Base-by-base conservation (phyloP, 495 filamentous ascomycete genomes). In the Lophiostoma macrostomum region DNA sequence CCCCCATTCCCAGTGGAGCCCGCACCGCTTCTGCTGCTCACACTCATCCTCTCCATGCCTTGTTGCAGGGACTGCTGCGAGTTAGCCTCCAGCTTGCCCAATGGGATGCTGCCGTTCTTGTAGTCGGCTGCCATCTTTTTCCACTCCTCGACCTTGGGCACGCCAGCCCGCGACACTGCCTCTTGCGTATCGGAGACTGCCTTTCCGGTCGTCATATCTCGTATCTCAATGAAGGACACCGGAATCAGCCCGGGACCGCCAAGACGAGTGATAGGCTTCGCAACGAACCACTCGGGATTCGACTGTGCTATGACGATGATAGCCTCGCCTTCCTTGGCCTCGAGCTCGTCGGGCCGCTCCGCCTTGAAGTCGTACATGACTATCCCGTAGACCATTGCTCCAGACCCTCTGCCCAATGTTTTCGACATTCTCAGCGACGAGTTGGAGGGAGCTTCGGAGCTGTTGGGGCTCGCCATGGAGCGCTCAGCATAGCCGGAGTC, bases 281-380 rank as follows among this genome's bases (percentile, higher is more conserved):
- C 94, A 61, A 98, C 93, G 64, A 96, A 98, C 93, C 93, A 98
- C 68, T 98, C 93, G 29, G 91, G 90, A 63, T 97, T 96, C n/a
- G 93, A 97, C 69, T 96, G 93, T 31, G 93, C 93, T 66, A 97
- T 97, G 23, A 97, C 90, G 50, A 98, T 96, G 64, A 98, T 96
- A 29, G 89, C 87, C 69, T 98, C 93, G 49, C 93, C 94, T 38
- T 85, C 82, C 68, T 93, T 94, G 22, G 94, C 94, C 56, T 96
- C 91, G 56, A 98, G 70, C 69, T 98, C 93, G 60, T 97, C 94
- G 1, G 91, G 87, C 44, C 94, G 78, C 69, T 98, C 94, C 0
- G 93, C 94, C 50, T 88, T 80, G 71, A 98, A 98, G 69, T 98
- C 94, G 65, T 97, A 98, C 75, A 91, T 84, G 48, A 98, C 94